Evolutionary conservation across 1,284 basidiomycete species (phyloP), one percentile per base, ranked within the genome.

Genomic region (Trametes pubescens): DNA sequence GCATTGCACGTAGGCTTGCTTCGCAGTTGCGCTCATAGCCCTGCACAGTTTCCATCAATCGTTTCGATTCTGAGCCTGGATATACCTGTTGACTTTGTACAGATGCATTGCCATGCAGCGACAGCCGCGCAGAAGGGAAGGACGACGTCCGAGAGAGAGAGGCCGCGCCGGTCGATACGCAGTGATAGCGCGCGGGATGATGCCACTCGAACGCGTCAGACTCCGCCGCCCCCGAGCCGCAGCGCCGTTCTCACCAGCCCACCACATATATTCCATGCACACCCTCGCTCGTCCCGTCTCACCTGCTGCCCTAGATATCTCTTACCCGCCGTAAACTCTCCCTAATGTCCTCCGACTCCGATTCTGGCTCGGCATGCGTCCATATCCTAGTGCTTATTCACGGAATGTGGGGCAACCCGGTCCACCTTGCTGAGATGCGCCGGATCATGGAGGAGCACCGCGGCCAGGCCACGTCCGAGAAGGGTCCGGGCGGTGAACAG

Each of bases 391-490:
- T 93, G 32, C 82, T 93, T 61, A 84, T 93, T 46, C 93, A 94
- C 71, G 93, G 93, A 40, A 92, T 95, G 86, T 95, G 93, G 93
- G 93, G 93, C 1, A 84, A 87, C 68, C 88, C 92, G 0, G 56
- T 60, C 46, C 83, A 90, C 72, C 78, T 89, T 13, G 75, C 77
- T 0, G 77, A 81, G 65, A 76, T 84, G 73, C 72, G 79, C 54
- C 78, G 81, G 51, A 78, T 81, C n/a, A 78, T 83, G 26, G 73
- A 74, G 26, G 79, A 84, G 67, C 76, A 71, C 38, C 79, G 75
- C 22, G 72, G 74, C 13, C 64, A 64, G 21, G 51, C 65, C 7
- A 60, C 58, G 18, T 61, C 65, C 0, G 61, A 68, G 14, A 48
- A 68, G 34, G 73, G 72, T 0, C 71, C 74, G 11, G 72, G 72